Evolutionary conservation across 352 stramenopile genomes (phyloP).

Genomic region (Bremia lactucae): DNA sequence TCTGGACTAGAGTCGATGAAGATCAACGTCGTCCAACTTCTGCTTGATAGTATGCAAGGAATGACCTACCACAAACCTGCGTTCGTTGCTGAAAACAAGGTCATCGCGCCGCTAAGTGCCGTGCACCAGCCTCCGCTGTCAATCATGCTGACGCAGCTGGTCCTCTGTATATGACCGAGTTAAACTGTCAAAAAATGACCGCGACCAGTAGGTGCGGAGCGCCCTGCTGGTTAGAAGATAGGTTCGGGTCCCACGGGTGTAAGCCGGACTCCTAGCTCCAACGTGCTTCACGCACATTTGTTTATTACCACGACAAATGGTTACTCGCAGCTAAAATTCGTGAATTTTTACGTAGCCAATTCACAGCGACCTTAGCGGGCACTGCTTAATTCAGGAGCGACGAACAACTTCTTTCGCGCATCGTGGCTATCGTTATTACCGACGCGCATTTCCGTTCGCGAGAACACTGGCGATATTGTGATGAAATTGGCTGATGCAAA

Average conservation of each 20-base stretch:
- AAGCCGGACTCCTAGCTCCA: too few relatives aligned
- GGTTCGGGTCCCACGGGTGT: too few relatives aligned
- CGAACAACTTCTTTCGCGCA: conserved; percentile 17
- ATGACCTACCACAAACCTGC: too few relatives aligned
- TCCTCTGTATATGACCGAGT: neutral
- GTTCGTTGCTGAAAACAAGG: neutral
- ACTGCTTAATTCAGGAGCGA: conserved; percentile 16
- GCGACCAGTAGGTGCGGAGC: too few relatives aligned
- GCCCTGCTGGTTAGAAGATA: too few relatives aligned
- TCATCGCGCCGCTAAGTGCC: neutral
- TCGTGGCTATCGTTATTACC: neutral
- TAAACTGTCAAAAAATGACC: neutral
- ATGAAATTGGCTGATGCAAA: conserved; percentile 10
- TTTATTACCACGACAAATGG: too few relatives aligned
- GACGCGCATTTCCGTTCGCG: neutral
- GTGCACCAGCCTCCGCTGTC: neutral
- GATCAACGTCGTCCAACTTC: conserved; percentile 1
- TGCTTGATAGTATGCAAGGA: too few relatives aligned
- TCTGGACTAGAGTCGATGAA: conserved; percentile 1
- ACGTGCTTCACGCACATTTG: too few relatives aligned
- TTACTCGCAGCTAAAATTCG: too few relatives aligned
- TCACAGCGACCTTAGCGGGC: conserved; percentile 5
- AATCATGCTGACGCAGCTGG: neutral
- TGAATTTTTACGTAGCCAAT: too few relatives aligned
- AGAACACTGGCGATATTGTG: too few relatives aligned